Conservation (phyloP, 352 stramenopile genomes). For the Phytophthora palmivora region DNA sequence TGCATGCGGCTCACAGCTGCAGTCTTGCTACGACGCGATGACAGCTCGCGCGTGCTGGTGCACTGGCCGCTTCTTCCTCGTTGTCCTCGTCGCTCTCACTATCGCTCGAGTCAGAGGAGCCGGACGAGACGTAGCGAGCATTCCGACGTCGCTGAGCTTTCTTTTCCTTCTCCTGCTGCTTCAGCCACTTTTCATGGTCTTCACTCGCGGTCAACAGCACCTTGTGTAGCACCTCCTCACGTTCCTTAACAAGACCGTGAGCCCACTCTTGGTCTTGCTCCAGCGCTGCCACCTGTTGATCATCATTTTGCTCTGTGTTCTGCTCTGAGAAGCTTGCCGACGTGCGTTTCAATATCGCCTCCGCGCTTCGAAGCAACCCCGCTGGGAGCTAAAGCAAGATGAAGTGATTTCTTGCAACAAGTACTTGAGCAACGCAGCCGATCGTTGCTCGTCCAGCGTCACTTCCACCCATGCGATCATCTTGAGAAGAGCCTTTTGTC, state of each 20-base stretch:
- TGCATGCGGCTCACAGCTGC: slow-evolving; percentile 69
- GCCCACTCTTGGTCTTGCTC: slow-evolving; percentile 65
- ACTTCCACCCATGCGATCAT: slow-evolving; percentile 60
- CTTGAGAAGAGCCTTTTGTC: slow-evolving; percentile 67
- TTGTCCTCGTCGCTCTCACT: slow-evolving; percentile 40
- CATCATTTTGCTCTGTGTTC: slow-evolving; percentile 25
- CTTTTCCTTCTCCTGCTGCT: slow-evolving; percentile 48
- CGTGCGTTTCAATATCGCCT: slow-evolving; percentile 54
- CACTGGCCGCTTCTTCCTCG: slow-evolving; percentile 21
- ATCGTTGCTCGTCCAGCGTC: slow-evolving; percentile 55
- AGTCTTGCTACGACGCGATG: slow-evolving; percentile 63
- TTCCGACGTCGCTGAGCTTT: slow-evolving; percentile 36
- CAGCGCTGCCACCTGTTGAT: slow-evolving; percentile 26
- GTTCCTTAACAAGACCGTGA: slow-evolving; percentile 51
- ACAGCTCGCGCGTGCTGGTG: slow-evolving; percentile 43
- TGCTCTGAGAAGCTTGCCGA: slow-evolving; percentile 46
- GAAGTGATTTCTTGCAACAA: slow-evolving; percentile 56
- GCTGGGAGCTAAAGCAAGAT: slow-evolving; percentile 52
- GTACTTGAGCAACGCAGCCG: slow-evolving; percentile 57
- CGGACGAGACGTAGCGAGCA: slow-evolving; percentile 31
- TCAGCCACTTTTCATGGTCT: slow-evolving; percentile 44
- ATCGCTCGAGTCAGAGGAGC: slow-evolving; percentile 38
- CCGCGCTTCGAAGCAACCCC: slow-evolving; percentile 51
- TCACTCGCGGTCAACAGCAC: slow-evolving; percentile 47
- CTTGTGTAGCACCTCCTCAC: slow-evolving; percentile 40